Evolutionary conservation across 1,284 basidiomycete genomes (phyloP), one percentile per base, ranked within the genome.

Genomic region (Leccinum variabile): DNA sequence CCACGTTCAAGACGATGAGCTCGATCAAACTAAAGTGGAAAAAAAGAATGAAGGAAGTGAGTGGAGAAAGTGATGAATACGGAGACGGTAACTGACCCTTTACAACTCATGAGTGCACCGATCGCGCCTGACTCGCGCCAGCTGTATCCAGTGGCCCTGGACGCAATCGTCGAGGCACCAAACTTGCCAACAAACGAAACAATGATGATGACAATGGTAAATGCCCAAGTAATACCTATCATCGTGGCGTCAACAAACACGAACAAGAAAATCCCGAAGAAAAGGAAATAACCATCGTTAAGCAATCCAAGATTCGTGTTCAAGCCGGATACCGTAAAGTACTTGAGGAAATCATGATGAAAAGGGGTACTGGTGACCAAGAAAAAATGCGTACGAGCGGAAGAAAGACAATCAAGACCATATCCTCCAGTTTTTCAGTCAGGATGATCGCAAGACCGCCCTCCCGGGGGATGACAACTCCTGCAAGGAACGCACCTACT

Each of bases 1-100:
- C 97, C 66, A 98, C 91, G 73, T 99, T 98, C 68, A 98, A 86
- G 7, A 98, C 96, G 69, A 98, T 97, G 39, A 97, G 84, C 73
- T 96, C 93, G 9, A 94, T 89, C 9, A 95, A 80, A 63, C 90
- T 91, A 25, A 59, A 3, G n/a, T n/a, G 5, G 44, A 11, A 3
- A 10, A 1, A 18, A 44, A 44, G 41, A 18, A 44, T 5, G 10
- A 13, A 22, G 1, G 3, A 22, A 13, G 30, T 59, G 5, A 63
- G 57, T 28, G 25, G 35, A 22, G 41, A 30, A 35, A 33, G 41
- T 32, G 46, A 14, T 30, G 5, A 6, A 59, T 11, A 10, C 33
- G 11, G 32, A n/a, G 11, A 44, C 2, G 55, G 8, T 28, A 7
- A 73, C 81, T 60, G 61, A 92, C 87, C 95, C 95, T 81, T 98